phyloP scores from a whole-genome alignment of 331 rosid genomes.

The Rhamnella rubrinervis region DNA sequence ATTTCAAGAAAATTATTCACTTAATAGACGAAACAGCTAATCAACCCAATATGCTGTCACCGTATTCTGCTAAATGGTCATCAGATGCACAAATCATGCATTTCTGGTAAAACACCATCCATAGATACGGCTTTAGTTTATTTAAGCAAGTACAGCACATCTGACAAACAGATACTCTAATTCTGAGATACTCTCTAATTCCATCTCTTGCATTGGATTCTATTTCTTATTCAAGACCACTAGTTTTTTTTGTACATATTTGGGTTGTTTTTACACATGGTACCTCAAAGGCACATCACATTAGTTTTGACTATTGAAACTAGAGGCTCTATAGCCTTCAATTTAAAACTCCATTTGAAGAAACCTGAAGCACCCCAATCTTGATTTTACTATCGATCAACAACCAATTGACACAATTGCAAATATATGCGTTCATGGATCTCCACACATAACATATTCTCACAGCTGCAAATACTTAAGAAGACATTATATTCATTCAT shows the following conservation, averaged over 20 bases:
- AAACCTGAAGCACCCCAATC: too few species aligned
- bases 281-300: background rate
- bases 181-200: too few species aligned
- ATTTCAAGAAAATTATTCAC: background rate
- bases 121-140: background rate
- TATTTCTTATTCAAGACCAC: too few species aligned
- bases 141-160: too few species aligned
- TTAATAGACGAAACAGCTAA: background rate
- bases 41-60: background rate
- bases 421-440: too few species aligned
- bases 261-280: background rate
- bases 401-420: too few species aligned
- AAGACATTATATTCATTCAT: background rate
- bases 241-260: too few species aligned
- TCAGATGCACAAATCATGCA: constrained; percentile 13
- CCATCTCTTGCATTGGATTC: too few species aligned
- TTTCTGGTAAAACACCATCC: background rate
- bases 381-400: too few species aligned
- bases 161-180: too few species aligned
- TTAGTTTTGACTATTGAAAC: background rate
- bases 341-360: too few species aligned
- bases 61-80: background rate
- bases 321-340: background rate
- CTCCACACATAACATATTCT: too few species aligned
- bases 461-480: background rate